Base-by-base conservation (phyloP, 2,329 filamentous ascomycete genomes). In the Lachnellula cervina region DNA sequence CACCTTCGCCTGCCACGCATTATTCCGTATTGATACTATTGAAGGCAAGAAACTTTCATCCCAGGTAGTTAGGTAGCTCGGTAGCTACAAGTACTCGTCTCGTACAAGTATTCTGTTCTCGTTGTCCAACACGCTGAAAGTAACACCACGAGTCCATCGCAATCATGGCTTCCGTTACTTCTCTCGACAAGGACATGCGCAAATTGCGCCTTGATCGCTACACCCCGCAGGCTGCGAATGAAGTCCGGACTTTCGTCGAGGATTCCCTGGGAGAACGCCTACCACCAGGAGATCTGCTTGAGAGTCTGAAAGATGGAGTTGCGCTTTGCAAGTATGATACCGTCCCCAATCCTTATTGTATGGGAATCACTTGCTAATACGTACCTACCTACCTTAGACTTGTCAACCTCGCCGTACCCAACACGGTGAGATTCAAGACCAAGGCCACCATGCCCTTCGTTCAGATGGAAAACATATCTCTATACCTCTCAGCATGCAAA, bases 401-500 rank as follows among this genome's bases (percentile, higher is more conserved):
- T 51, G 82, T 90, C 67, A 97, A 96, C 69, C 79, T 93, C 55
- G 88, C 83, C 34, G 73, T 88, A 38, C 88, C 89, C 25, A 82
- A 86, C 16, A 89, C 89, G 34, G 82, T 96, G 74, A 90, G 87
- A 71, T 97, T 88, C 81, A 97, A 97, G 75, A 80, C 62, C 8
- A 67, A 87, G 69, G 96, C 92, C 1, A 76, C 84, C 42, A 97
- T 97, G 93, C 94, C 94, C 0, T 99, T 99, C 70, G 93, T 97
- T 42, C 94, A 99, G 73, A 97, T 97, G 92, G 94, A 99, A 73
- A 99, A 99, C 71, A 97, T 99, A 69, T 95, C 92, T 4, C 90
- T 96, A 69, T 99, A 97, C 74, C 83, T 99, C 52, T 85, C 83
- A 68, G 91, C 90, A 58, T 96, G 92, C 76, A 89, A 96, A 73